Evolutionary conservation across 768 basidiomycete species (phyloP).

Genomic region (Podaxis carcinomalis): DNA sequence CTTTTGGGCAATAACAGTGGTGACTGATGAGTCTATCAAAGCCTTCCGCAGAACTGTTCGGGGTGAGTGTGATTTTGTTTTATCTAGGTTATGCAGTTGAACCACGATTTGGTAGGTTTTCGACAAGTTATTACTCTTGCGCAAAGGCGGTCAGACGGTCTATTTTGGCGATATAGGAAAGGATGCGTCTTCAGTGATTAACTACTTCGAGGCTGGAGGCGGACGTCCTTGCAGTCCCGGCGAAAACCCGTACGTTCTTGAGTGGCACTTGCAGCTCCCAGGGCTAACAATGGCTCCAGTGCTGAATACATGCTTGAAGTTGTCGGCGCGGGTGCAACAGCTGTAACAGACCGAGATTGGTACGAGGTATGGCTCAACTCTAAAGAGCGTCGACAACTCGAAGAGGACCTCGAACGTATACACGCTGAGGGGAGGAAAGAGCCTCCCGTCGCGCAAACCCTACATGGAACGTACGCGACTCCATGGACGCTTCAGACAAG

Average conservation of each 20-base stretch:
- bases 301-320: slow-evolving; percentile 66
- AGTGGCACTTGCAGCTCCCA: neutral
- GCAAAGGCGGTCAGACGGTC: slow-evolving; percentile 71
- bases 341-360: slow-evolving; percentile 52
- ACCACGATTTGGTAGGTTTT: slow-evolving; percentile 42
- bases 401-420: slow-evolving; percentile 40
- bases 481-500: slow-evolving; percentile 47
- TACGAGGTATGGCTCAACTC: slow-evolving; percentile 43
- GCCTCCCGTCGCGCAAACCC: slow-evolving; percentile 31
- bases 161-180: slow-evolving; percentile 73
- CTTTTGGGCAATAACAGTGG: neutral
- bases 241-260: slow-evolving; percentile 65
- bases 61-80: slow-evolving; percentile 25
- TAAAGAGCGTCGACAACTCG: slow-evolving; percentile 26
- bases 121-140: slow-evolving; percentile 72
- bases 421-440: slow-evolving; percentile 46
- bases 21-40: slow-evolving; percentile 20
- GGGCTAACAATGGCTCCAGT: slow-evolving; percentile 29
- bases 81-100: neutral
- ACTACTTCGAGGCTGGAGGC: slow-evolving; percentile 76
- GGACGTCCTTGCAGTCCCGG: slow-evolving; percentile 53
- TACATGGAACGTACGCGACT: slow-evolving; percentile 45
- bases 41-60: slow-evolving; percentile 83
- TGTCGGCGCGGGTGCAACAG: slow-evolving; percentile 70
- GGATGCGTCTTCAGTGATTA: slow-evolving; percentile 55